Percentiles rank a stretch among this genome's conserved stretches.
These are phyloP conservation scores for Aeschynomene evenia DNA, from an alignment of 306 rosid genomes.

Conservation along the genomic window DNA sequence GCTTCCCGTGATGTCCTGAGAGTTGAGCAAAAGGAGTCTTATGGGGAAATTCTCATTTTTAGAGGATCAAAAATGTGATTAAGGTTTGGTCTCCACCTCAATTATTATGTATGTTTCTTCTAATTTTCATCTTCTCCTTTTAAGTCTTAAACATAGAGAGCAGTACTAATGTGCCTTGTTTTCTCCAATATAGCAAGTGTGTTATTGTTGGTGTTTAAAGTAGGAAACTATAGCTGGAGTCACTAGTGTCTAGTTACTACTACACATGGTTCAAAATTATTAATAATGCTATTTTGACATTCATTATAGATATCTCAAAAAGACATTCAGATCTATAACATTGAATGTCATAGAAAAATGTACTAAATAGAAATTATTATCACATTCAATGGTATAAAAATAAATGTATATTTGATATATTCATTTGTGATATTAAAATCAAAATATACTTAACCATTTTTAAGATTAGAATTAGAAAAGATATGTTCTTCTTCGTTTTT, in stretches of 20 bases:
- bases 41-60: constrained; percentile 62
- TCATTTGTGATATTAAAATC: too few relatives aligned
- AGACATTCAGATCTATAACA: too few relatives aligned
- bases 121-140: background rate
- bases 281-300: too few relatives aligned
- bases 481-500: background rate
- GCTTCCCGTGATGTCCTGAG: constrained; percentile 53
- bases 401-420: too few relatives aligned
- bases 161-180: background rate
- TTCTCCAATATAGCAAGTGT: constrained; percentile 11
- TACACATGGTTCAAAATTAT: background rate
- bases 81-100: constrained; percentile 31
- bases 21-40: constrained; percentile 61
- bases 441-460: background rate
- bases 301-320: too few relatives aligned
- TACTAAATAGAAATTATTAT: too few relatives aligned
- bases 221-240: constrained; percentile 1
- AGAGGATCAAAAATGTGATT: constrained; percentile 71
- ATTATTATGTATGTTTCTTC: constrained; percentile 12
- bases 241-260: background rate
- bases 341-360: too few relatives aligned
- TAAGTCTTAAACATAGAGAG: background rate
- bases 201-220: constrained; percentile 26
- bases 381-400: too few relatives aligned
- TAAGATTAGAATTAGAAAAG: background rate